Base-by-base conservation (phyloP, 1,139 yeast genomes). In the Geotrichum aggregatum region DNA sequence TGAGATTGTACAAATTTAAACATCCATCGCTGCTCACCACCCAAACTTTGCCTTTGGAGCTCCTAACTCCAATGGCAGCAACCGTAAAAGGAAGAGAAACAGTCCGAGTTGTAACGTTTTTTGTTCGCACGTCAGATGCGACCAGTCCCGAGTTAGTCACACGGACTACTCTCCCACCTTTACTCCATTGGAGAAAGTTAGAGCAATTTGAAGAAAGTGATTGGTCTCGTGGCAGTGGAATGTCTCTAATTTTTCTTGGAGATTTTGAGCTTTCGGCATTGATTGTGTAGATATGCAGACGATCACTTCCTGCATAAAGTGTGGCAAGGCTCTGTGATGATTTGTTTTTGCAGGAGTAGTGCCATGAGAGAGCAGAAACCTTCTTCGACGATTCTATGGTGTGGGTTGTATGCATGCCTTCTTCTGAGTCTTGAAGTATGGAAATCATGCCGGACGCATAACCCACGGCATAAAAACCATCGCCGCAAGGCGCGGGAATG, bases 401-500 rank as follows among this genome's bases (percentile, higher is more conserved):
- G 44, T 36, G 38, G 5, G 40, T n/a, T 6, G 44, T 41, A 6
- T 14, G 5, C n/a, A 41, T 19, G 14, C 34, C 44, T 5, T 22
- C 18, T 19, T n/a, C 8, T 8, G 24, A 16, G 22, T 41, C 18
- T 24, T 49, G 53, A 36, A 45, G n/a, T 26, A 53, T 53, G 22
- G 49, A 16, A 14, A 53, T 47, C 18, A 39, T 48, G 38, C 53
- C 56, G 1, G 53, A 39, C 6, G 47, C 56, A 19, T 53, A 50
- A 11, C 53, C 52, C 18, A 53, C 41, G 16, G 56, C 56, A 28
- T 49, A 53, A 26, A 35, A 31, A 2, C 49, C 56, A 4, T 42
- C 39, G 3, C 56, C 56, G 33, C 56, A 53, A 10, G 56, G 56
- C 14, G 56, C 56, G 4, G 53, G 39, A 10, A 49, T 50, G 6